These are phyloP conservation scores for Fusarium siculi DNA, from an alignment of 2,329 filamentous ascomycete species.

Conservation along the genomic window DNA sequence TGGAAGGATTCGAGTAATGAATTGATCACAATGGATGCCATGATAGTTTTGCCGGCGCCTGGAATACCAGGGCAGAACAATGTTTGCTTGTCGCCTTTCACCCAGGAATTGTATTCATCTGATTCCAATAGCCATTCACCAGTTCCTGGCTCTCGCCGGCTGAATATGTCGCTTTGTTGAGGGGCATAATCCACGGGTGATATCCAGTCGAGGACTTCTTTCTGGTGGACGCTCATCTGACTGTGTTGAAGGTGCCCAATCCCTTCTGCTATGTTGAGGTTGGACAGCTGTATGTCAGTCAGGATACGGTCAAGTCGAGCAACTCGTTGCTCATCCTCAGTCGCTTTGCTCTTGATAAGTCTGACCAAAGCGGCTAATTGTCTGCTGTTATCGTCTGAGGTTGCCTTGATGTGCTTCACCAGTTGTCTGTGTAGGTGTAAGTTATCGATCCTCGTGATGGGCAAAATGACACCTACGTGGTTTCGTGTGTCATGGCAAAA, in stretches of 20 bases:
- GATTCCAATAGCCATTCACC: not conserved
- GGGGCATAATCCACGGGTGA: not conserved
- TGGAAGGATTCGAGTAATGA: too few species aligned
- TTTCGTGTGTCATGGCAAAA: not conserved
- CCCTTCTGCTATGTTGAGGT: not conserved
- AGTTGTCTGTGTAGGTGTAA: not conserved
- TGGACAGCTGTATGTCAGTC: not conserved
- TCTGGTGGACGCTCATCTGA: not conserved
- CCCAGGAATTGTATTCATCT: not conserved
- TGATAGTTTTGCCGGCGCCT: not conserved
- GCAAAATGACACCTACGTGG: not conserved
- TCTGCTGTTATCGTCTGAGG: not conserved
- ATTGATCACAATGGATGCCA: too few species aligned
- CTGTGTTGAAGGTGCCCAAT: not conserved
- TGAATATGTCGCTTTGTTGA: not conserved
- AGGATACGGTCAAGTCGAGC: not conserved
- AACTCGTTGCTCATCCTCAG: not conserved
- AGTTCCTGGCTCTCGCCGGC: not conserved
- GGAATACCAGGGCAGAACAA: not conserved
- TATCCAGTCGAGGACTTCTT: not conserved
- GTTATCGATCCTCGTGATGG: rapidly evolving
- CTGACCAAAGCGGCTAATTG: not conserved
- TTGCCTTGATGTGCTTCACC: not conserved
- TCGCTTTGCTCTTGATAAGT: not conserved
- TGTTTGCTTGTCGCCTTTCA: not conserved